phyloP scores from a whole-genome alignment of 148 eudicot species.

The Hydrangea macrophylla region DNA sequence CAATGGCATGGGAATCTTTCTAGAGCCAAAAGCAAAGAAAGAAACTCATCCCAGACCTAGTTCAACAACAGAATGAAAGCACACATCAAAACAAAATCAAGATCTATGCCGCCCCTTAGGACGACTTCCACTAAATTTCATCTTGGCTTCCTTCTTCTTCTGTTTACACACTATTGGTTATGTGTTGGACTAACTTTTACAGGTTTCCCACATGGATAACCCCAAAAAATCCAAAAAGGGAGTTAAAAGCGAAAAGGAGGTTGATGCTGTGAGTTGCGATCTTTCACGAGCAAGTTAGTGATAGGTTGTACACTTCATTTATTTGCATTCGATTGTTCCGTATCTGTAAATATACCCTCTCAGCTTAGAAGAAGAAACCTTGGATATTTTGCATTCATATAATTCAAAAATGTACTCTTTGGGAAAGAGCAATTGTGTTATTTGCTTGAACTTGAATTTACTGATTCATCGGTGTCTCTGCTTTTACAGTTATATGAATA shows the following conservation, averaged over 20 bases:
- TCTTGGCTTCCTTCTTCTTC: too few species aligned
- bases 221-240: constrained; percentile 36
- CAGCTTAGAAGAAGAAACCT: neutral
- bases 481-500: too few species aligned
- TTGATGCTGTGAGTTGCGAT: constrained; percentile 10
- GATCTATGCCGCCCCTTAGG: too few species aligned
- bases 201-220: constrained; percentile 55
- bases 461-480: too few species aligned
- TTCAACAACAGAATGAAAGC: too few species aligned
- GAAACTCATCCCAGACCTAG: too few species aligned
- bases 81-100: too few species aligned
- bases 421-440: neutral
- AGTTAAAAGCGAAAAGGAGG: constrained; percentile 12
- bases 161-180: neutral
- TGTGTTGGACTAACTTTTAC: constrained; percentile 1
- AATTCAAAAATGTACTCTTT: too few species aligned
- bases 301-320: neutral
- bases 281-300: neutral
- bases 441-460: neutral
- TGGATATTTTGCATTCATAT: neutral
- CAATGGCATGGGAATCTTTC: too few species aligned
- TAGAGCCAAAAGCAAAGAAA: too few species aligned
- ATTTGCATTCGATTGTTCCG: neutral
- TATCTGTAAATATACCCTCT: neutral
- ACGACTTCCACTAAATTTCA: too few species aligned